A percentile compares a stretch with the other conserved stretches of the same genome.
phyloP scores from a whole-genome alignment of 495 filamentous ascomycete species.

The Letharia lupina region DNA sequence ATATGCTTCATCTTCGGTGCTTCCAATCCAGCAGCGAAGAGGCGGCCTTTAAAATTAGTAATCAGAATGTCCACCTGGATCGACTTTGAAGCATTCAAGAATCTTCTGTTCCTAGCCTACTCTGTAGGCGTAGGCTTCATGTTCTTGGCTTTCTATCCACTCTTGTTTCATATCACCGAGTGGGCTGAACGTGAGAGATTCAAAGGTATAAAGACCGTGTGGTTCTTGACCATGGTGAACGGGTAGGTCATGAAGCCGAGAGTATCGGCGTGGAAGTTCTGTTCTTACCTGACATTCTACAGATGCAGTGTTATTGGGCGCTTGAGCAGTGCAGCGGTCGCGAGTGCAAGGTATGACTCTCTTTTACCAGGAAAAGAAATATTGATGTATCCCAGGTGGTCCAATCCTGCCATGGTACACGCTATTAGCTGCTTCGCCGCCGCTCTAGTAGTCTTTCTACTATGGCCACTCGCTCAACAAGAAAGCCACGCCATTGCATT shows the following conservation, averaged over 20 bases:
- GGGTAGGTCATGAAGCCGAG: slow-evolving; percentile 14
- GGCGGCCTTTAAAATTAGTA: slow-evolving; percentile 23
- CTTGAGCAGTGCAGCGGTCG: slow-evolving; percentile 9
- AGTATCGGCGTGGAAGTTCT: neutral
- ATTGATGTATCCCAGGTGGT: neutral
- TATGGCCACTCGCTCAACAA: slow-evolving; percentile 31
- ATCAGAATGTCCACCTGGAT: slow-evolving; percentile 26
- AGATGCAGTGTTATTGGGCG: slow-evolving; percentile 14
- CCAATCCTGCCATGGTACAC: slow-evolving; percentile 33
- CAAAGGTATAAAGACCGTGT: slow-evolving; percentile 34
- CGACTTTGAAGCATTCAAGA: slow-evolving; percentile 31
- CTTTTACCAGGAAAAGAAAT: neutral
- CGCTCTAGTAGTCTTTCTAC: slow-evolving; percentile 29
- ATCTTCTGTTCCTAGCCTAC: slow-evolving; percentile 30
- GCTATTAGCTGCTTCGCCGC: slow-evolving; percentile 27
- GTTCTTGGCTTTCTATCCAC: slow-evolving; percentile 38
- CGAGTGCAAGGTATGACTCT: neutral
- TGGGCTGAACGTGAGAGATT: slow-evolving; percentile 31
- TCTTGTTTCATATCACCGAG: slow-evolving; percentile 40
- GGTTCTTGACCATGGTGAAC: slow-evolving; percentile 38
- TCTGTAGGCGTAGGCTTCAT: slow-evolving; percentile 30
- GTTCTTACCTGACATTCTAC: slow-evolving; percentile 4
- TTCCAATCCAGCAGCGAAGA: slow-evolving; percentile 28
- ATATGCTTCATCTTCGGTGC: slow-evolving; percentile 30
- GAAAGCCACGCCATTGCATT: slow-evolving; percentile 31